These are phyloP conservation scores for Secale cereale DNA, from an alignment of 176 grass and related monocot species.

Conservation along the genomic window DNA sequence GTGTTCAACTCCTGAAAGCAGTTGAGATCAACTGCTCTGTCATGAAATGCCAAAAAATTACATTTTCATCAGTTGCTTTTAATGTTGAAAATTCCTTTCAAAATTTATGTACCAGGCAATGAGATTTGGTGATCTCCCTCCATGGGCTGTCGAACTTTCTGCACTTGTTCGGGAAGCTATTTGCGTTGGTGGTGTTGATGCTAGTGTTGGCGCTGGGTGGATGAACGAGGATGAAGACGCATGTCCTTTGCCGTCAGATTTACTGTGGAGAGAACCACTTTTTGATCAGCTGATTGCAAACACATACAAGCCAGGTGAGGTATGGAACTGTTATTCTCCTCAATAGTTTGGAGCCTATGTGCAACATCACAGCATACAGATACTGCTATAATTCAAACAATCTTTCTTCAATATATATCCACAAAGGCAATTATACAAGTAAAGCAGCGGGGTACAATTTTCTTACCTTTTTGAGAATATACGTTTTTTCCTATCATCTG, in stretches of 20 bases:
- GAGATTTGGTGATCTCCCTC: conserved; percentile 86
- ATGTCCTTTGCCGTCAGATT: conserved; percentile 66
- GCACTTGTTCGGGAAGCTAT: conserved; percentile 51
- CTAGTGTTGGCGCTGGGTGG: neutral
- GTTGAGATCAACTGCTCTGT: too few relatives aligned
- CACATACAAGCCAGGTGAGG: conserved; percentile 91
- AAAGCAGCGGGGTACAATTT: neutral
- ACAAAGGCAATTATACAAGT: neutral
- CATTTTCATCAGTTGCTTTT: neutral
- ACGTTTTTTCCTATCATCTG: neutral
- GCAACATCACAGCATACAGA: neutral
- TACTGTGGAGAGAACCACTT: conserved; percentile 72
- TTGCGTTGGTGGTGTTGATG: conserved; percentile 40
- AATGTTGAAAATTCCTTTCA: neutral
- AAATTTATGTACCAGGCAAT: conserved; percentile 49
- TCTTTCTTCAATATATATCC: neutral
- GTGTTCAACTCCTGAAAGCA: too few relatives aligned
- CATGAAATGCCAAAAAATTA: too few relatives aligned
- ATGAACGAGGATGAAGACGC: conserved; percentile 42
- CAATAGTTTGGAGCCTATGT: neutral
- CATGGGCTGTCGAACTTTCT: conserved; percentile 67
- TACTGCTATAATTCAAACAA: neutral
- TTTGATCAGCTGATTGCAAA: conserved; percentile 94
- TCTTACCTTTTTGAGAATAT: neutral
- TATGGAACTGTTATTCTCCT: conserved; percentile 42